Conservation (phyloP, 257 asterid genomes). For the Solanum lycopersicoides region DNA sequence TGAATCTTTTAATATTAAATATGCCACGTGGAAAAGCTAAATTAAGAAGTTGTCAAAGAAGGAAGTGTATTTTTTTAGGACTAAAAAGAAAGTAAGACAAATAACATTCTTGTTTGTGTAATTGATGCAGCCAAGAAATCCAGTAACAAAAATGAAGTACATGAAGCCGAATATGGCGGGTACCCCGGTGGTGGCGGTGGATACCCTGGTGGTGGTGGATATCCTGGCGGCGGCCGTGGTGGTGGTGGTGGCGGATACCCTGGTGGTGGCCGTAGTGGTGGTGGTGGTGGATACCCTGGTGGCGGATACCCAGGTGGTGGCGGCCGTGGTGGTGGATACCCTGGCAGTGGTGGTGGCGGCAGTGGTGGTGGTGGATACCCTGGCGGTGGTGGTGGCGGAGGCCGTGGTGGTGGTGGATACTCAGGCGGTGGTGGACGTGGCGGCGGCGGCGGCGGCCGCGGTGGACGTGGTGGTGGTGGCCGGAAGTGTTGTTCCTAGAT, state of each 20-base stretch:
- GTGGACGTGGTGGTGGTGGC: neutral
- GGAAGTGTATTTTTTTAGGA: neutral
- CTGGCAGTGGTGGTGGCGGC: neutral
- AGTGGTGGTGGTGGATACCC: neutral
- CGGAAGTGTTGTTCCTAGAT: neutral
- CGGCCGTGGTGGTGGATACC: neutral
- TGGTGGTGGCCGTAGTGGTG: neutral
- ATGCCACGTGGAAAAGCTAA: too few species aligned
- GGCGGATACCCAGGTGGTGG: neutral
- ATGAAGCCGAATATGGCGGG: neutral
- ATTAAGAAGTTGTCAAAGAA: too few species aligned
- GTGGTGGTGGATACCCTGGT: neutral
- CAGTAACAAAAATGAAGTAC: neutral
- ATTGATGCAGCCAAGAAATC: neutral
- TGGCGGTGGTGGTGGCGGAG: neutral
- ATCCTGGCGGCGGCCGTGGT: neutral
- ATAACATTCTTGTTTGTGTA: neutral
- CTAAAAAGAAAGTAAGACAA: neutral
- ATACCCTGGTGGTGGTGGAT: neutral
- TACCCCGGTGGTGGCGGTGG: neutral
- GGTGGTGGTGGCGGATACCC: neutral
- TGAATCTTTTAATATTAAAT: too few species aligned
- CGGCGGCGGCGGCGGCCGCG: too few species aligned
- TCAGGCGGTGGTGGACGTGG: neutral
- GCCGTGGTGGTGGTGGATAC: neutral